A percentile compares a stretch with the other conserved stretches of the same genome.
Conservation (phyloP, 352 stramenopile species). For the Globisporangium iwayamae region DNA sequence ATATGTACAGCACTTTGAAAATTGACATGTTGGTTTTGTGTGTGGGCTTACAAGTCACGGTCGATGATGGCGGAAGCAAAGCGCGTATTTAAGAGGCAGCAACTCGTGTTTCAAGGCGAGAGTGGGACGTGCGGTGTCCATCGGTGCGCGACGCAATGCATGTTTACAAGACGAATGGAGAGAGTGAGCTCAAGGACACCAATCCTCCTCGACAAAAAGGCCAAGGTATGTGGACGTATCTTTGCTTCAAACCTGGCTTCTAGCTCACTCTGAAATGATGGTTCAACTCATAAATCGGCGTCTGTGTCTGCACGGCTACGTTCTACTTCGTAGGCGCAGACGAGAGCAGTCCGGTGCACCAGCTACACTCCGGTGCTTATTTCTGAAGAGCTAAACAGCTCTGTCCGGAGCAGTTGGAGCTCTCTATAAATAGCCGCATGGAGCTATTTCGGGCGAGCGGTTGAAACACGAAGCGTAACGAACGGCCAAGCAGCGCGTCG, state of each 20-base stretch:
- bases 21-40: not conserved
- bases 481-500: too few relatives aligned
- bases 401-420: not conserved
- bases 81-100: not conserved
- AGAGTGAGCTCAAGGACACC: too few relatives aligned
- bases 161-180: not conserved
- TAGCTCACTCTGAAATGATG: too few relatives aligned
- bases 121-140: not conserved
- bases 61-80: not conserved
- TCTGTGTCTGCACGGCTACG: too few relatives aligned
- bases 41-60: not conserved
- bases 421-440: not conserved
- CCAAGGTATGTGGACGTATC: too few relatives aligned
- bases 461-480: too few relatives aligned
- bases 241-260: too few relatives aligned
- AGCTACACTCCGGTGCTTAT: not conserved
- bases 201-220: too few relatives aligned
- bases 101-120: not conserved
- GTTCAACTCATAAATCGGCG: too few relatives aligned
- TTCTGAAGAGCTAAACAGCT: not conserved
- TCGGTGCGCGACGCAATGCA: not conserved
- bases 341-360: too few relatives aligned
- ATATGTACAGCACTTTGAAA: slow-evolving; percentile 7
- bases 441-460: too few relatives aligned
- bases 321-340: too few relatives aligned